Evolutionary conservation across 23 red algal genomes (phyloP), one percentile per base, ranked within the genome.

Genomic region (Gracilaria domingensis): DNA sequence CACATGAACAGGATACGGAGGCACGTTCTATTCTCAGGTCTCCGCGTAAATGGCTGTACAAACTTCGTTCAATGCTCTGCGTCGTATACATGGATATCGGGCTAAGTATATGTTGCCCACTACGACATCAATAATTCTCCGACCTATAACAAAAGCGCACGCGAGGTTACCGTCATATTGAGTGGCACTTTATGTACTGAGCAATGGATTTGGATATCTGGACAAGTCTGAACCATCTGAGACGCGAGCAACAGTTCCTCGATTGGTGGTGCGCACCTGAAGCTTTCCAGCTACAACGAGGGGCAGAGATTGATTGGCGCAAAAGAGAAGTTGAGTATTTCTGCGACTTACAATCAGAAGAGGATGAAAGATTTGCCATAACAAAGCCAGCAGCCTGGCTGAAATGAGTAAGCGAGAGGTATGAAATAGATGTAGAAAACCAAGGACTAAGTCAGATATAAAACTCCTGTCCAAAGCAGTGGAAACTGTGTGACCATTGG

Each of bases 191-290:
- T 35, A 40, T 73, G 30, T 40, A 24, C 36, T 73, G 36, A 73
- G 20, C 33, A 73, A n/a, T 8, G 67, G 67, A 14, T 44, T 44
- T 39, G 11, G n/a, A 18, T 4, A 18, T 18, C 2, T 34, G 11
- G 32, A 70, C 20, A 35, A 37, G 14, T 35, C 14, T 70, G 65
- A 70, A 39, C 65, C 65, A 70, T 70, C 65, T 12, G 35, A 70
- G 36, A 70, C 65, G 13, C 65, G 65, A 70, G 29, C 65, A 70
- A 70, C 32, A 34, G 65, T 70, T 35, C 65, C 65, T 70, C 65
- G 11, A 35, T 36, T 18, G 5, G 65, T 70, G n/a, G 29, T 36
- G 12, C 35, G 9, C 65, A 70, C 65, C n/a, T 70, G 65, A 34
- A 70, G 65, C 35, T 70, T 39, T 35, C 65, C 65, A 39, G 65